Percentiles rank a stretch among this genome's conserved stretches.
Evolutionary conservation across 306 rosid genomes (phyloP).

Genomic region (Prosopis cineraria): DNA sequence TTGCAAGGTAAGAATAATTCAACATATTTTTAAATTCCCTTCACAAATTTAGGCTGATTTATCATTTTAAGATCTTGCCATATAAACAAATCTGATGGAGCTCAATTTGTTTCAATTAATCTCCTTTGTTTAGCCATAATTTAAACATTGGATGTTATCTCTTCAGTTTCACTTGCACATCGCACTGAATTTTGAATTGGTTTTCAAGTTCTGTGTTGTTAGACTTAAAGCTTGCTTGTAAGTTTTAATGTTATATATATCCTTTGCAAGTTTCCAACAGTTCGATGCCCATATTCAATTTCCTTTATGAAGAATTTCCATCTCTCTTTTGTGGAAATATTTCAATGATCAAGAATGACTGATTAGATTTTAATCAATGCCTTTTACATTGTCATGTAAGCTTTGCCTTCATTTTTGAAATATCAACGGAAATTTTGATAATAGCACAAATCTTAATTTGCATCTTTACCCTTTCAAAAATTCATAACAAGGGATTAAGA

Average conservation of each 20-base stretch:
- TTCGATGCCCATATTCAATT: background rate
- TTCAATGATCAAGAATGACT: background rate
- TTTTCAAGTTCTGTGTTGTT: background rate
- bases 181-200: background rate
- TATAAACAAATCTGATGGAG: constrained; percentile 4
- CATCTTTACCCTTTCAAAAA: background rate
- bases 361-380: background rate
- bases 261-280: background rate
- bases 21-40: constrained; percentile 14
- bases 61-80: background rate
- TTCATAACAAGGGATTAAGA: background rate
- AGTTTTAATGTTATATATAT: background rate
- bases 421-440: background rate
- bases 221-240: background rate
- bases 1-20: constrained; percentile 64
- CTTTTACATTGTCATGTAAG: background rate
- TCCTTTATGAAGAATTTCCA: background rate
- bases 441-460: background rate
- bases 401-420: background rate
- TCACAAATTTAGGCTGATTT: background rate
- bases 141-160: background rate
- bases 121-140: background rate
- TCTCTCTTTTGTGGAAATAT: background rate
- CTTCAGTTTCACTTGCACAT: background rate
- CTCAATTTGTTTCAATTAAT: background rate